Percentiles rank a stretch among this genome's conserved stretches.
phyloP scores from a whole-genome alignment of 805 yeast genomes.

The Naumovozyma baii region DNA sequence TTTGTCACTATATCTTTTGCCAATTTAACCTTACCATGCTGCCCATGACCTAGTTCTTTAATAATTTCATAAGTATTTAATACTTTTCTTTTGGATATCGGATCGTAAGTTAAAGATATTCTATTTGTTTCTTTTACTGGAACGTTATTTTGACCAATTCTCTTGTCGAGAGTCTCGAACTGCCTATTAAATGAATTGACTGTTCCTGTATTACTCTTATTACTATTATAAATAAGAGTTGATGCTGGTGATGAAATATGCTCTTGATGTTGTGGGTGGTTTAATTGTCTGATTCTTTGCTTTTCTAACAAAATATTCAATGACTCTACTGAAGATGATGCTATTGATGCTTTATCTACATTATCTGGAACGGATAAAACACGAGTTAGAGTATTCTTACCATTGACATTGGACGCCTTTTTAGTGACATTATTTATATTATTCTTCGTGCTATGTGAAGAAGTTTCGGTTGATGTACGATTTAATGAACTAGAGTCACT shows the following conservation, averaged over 20 bases:
- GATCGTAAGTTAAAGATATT: constrained; percentile 80
- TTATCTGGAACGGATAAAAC: not conserved
- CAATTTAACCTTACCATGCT: constrained; percentile 94
- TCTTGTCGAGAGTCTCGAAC: not conserved
- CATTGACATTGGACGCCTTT: not conserved
- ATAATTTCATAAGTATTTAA: constrained; percentile 85
- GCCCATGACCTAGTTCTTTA: constrained; percentile 87
- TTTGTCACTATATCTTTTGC: constrained; percentile 62
- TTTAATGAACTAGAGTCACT: not conserved
- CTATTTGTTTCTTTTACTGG: constrained; percentile 72
- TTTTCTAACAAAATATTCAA: constrained; percentile 32
- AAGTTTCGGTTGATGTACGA: not conserved
- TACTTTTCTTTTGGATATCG: constrained; percentile 67
- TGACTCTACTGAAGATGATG: constrained; percentile 26
- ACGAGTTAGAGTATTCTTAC: not conserved
- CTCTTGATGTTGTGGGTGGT: constrained; percentile 35
- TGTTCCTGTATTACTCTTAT: not conserved
- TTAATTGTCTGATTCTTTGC: constrained; percentile 34
- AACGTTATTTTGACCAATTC: not conserved
- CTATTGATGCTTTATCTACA: constrained; percentile 6
- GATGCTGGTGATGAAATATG: constrained; percentile 20
- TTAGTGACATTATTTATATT: too few species aligned
- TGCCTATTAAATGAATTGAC: not conserved
- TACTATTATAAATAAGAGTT: constrained; percentile 1
- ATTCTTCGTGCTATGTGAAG: not conserved